A percentile compares a stretch with the other conserved stretches of the same genome.
Conservation (phyloP, 1,139 yeast genomes). For the Scheffersomyces parashehatae region DNA sequence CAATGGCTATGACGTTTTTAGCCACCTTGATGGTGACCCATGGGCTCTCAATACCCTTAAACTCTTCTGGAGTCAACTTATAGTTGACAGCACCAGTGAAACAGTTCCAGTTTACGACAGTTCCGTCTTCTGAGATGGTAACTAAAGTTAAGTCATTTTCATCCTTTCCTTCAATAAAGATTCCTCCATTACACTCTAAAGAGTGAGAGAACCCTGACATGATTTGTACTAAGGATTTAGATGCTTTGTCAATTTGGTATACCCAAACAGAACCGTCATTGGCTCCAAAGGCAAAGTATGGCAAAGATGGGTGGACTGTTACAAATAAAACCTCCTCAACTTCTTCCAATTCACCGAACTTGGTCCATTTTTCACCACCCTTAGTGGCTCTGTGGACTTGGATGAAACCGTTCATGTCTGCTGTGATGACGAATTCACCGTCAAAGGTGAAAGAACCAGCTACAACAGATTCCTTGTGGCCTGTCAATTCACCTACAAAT, state of each 20-base stretch:
- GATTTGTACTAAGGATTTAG: conserved; percentile 60
- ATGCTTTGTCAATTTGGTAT: conserved; percentile 64
- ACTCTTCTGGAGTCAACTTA: conserved; percentile 62
- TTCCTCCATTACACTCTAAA: conserved; percentile 75
- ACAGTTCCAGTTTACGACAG: conserved; percentile 87
- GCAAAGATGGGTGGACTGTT: conserved; percentile 66
- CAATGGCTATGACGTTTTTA: conserved; percentile 61
- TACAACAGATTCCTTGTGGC: conserved; percentile 86
- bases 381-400: conserved; percentile 70
- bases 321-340: conserved; percentile 82
- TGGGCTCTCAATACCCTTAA: conserved; percentile 75
- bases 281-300: conserved; percentile 91
- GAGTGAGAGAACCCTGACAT: conserved; percentile 84
- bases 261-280: conserved; percentile 95
- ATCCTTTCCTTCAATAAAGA: conserved; percentile 63
- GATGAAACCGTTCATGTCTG: conserved; percentile 91
- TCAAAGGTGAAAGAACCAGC: conserved; percentile 81
- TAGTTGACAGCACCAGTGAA: conserved; percentile 70
- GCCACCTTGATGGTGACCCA: conserved; percentile 72
- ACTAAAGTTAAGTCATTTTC: conserved; percentile 65
- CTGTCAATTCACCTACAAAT: conserved; percentile 68
- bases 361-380: conserved; percentile 81
- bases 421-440: conserved; percentile 80
- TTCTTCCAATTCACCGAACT: conserved; percentile 72
- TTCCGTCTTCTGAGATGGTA: conserved; percentile 85